A percentile compares a stretch with the other conserved stretches of the same genome.
Evolutionary conservation across 2,329 filamentous ascomycete genomes (phyloP).

Genomic region (Colletotrichum eleusines): DNA sequence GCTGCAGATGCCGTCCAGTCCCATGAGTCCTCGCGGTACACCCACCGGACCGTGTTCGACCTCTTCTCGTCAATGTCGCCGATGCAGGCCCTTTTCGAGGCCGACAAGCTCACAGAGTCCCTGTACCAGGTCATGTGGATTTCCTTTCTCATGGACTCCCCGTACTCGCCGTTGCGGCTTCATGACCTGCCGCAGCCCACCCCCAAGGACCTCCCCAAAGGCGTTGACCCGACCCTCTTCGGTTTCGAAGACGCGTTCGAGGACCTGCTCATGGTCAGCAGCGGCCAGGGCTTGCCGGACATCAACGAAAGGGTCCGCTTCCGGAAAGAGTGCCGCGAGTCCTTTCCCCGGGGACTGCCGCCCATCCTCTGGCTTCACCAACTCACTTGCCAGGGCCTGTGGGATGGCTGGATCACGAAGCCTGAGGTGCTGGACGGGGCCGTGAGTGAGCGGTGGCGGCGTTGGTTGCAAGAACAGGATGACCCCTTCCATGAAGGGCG

Average conservation of each 20-base stretch:
- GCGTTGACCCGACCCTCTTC: conserved; percentile 55
- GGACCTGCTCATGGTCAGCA: conserved; percentile 64
- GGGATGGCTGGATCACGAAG: conserved; percentile 41
- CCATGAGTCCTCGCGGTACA: conserved; percentile 6
- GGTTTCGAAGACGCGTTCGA: conserved; percentile 70
- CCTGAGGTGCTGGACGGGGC: conserved; percentile 36
- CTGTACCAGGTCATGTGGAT: conserved; percentile 46
- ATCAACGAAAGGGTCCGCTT: conserved; percentile 53
- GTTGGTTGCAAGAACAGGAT: conserved; percentile 39
- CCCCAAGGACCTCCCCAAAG: conserved; percentile 57
- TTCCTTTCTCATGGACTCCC: conserved; percentile 54
- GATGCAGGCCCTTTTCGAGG: conserved; percentile 30
- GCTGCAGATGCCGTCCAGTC: neutral
- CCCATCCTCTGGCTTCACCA: conserved; percentile 55
- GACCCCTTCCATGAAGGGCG: conserved; percentile 31
- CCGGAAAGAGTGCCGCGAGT: conserved; percentile 52
- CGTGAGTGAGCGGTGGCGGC: conserved; percentile 40
- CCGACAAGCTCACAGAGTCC: conserved; percentile 39
- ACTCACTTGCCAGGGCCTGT: conserved; percentile 41
- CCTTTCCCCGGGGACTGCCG: conserved; percentile 57
- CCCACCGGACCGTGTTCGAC: conserved; percentile 29
- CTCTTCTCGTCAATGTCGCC: conserved; percentile 33
- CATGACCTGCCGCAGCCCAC: conserved; percentile 60
- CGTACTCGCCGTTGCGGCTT: conserved; percentile 61
- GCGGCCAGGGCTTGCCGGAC: conserved; percentile 56